Percentiles rank a stretch among this genome's conserved stretches.
Evolutionary conservation across 257 asterid species (phyloP).

Genomic region (Mentha longifolia): DNA sequence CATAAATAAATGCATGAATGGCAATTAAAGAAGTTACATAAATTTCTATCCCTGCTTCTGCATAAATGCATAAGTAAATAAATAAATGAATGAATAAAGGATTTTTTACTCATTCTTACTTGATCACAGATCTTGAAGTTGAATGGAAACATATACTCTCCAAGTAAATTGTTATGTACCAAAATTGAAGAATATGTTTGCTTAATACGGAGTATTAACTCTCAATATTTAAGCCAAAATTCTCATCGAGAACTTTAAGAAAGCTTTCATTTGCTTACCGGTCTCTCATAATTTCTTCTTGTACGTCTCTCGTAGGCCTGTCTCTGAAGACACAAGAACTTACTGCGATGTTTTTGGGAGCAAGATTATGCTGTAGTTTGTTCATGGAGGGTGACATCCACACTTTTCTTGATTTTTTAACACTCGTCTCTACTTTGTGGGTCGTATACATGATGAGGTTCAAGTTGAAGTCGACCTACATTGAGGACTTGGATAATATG

Average conservation of each 20-base stretch:
- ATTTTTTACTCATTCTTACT: too few relatives aligned
- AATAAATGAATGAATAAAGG: too few relatives aligned
- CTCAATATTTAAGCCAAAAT: background rate
- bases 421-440: constrained; percentile 88
- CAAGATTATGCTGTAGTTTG: constrained; percentile 66
- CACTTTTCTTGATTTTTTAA: constrained; percentile 76
- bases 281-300: background rate
- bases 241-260: background rate
- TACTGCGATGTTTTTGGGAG: constrained; percentile 78
- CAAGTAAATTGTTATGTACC: background rate
- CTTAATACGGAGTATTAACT: background rate
- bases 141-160: background rate
- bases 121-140: constrained; percentile 8
- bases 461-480: constrained; percentile 75
- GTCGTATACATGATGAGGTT: constrained; percentile 82
- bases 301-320: constrained; percentile 67
- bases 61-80: too few relatives aligned
- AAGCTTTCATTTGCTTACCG: background rate
- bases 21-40: too few relatives aligned
- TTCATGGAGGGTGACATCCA: constrained; percentile 85
- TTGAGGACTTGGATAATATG: constrained; percentile 66
- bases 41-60: too few relatives aligned
- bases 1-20: too few relatives aligned
- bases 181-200: background rate
- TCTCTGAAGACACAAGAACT: constrained; percentile 92